Evolutionary conservation across 2,329 filamentous ascomycete genomes (phyloP), one percentile per base, ranked within the genome.

Genomic region (Colletotrichum plurivorum): DNA sequence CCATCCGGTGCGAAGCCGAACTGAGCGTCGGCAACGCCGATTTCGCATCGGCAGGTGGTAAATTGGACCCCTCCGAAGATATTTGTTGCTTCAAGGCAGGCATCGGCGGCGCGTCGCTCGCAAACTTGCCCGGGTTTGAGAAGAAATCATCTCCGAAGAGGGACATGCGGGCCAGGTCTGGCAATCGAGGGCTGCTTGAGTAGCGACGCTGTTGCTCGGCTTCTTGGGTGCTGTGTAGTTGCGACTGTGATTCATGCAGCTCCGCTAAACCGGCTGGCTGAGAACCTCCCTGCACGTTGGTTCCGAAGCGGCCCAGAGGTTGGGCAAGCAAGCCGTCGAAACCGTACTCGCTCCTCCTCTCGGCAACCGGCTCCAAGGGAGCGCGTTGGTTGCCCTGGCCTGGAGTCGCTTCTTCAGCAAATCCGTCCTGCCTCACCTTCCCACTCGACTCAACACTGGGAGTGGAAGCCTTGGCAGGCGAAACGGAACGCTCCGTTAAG

Each of bases 71-170:
- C 10, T 39, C 27, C 4, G 49, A 8, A 52, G 61, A n/a, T 22
- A 49, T 22, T 18, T 60, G 54, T 43, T 49, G 51, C 48, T 43
- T 55, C 31, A 51, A 49, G 20, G 55, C 27, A 20, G 67, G 75
- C 46, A 78, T 52, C 2, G 75, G 74, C 4, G 77, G 76, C 2
- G 77, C 73, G 13, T 73, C 72, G 18, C 72, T 56, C 16, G 74
- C 59, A 12, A 78, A 74, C 13, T 71, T 71, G 7, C 73, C 63
- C 16, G 78, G 71, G 16, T 74, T 72, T 5, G 84, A 83, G 70
- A 90, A 90, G 51, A 91, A 81, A 67, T 90, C 88, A 49, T 86
- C 80, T 1, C 88, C 88, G 75, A 91, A 91, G 1, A 83, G 83
- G 49, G 89, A 91, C 80, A 91, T 81, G 27, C 89, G 87, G 13